Evolutionary conservation across 2,329 filamentous ascomycete species (phyloP).

Genomic region (Colletotrichum camelliae): DNA sequence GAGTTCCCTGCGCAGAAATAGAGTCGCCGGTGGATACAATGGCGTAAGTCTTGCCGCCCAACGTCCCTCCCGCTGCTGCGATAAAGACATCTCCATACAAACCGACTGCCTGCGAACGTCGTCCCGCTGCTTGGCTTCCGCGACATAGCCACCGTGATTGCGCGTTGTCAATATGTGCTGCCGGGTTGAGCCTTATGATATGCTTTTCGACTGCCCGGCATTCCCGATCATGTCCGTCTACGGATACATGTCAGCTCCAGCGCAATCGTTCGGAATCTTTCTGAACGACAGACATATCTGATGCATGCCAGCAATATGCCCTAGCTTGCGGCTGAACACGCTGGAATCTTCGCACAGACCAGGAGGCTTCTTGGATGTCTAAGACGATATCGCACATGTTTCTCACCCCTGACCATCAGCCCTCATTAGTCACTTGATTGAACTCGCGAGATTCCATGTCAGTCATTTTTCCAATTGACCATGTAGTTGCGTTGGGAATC

Average conservation of each 20-base stretch:
- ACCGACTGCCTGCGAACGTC: background rate
- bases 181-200: background rate
- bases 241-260: background rate
- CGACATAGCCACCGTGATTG: constrained; percentile 19
- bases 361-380: background rate
- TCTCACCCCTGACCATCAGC: background rate
- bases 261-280: background rate
- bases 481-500: background rate
- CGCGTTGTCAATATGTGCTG: constrained; percentile 3
- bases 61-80: background rate
- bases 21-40: constrained; percentile 12
- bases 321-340: constrained; percentile 17
- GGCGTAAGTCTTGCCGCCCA: constrained; percentile 16
- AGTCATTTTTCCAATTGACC: background rate
- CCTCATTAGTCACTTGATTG: background rate
- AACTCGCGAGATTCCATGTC: background rate
- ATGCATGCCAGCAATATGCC: background rate
- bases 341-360: background rate
- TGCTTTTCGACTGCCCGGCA: background rate
- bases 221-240: background rate
- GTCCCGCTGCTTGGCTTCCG: constrained; percentile 4
- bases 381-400: background rate
- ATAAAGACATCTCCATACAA: background rate
- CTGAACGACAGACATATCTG: background rate
- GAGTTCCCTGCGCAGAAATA: constrained; percentile 3